Evolutionary conservation across 768 basidiomycete genomes (phyloP), one percentile per base, ranked within the genome.

Genomic region (Macrolepiota dolichaula): DNA sequence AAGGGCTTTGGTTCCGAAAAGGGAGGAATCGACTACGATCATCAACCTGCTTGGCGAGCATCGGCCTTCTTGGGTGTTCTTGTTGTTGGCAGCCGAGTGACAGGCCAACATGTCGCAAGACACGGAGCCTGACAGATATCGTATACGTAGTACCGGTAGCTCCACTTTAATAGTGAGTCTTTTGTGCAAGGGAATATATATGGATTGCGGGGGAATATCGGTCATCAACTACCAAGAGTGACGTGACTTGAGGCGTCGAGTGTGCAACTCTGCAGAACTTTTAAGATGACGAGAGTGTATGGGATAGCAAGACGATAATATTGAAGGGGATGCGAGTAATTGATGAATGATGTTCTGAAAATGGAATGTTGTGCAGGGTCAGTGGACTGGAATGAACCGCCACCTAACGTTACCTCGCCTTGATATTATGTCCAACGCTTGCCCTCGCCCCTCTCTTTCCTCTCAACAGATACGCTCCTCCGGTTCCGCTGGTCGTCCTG

Each of bases 401-500:
- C 54, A 49, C 47, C 42, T 49, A 49, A 49, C 35, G 52, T 24
- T 24, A 50, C 46, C 32, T 54, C 22, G 22, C 25, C 24, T 24
- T 49, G 11, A 54, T 54, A 53, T 60, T 53, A 44, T 60, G 35
- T 55, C 59, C 44, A 35, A 19, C 17, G 15, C 17, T 24, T n/a
- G 11, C 38, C 51, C 7, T 24, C 47, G 25, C 17, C 25, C 19
- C 35, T 22, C 46, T n/a, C 17, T 47, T 29, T 32, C 38, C 36
- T 50, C n/a, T n/a, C n/a, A n/a, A n/a, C n/a, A 44, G 51, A 60
- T 22, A 59, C 50, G 10, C n/a, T 52, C 11, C 32, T 10, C 51
- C 51, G 46, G 29, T 61, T n/a, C 47, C 57, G 62, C 62, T 63
- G 62, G 62, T 52, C 62, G 57, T 32, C 32, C 29, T 29, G 56